Percentiles rank a stretch among this genome's conserved stretches.
These are phyloP conservation scores for Fusarium guadeloupense DNA, from an alignment of 2,329 filamentous ascomycete species.

Conservation along the genomic window DNA sequence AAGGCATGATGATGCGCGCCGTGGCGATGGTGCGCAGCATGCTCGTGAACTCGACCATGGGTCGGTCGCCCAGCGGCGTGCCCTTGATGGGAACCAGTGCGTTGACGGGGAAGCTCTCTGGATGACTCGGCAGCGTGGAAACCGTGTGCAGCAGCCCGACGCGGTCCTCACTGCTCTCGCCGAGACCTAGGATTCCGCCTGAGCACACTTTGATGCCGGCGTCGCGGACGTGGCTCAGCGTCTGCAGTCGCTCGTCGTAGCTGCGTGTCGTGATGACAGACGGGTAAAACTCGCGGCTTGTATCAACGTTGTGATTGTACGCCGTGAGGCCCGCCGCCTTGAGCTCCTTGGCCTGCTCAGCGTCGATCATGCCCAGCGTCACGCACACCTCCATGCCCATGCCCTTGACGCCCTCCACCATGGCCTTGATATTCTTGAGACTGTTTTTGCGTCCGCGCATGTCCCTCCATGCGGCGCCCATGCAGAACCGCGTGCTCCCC, in stretches of 20 bases:
- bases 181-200: slow-evolving; percentile 86
- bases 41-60: slow-evolving; percentile 78
- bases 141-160: slow-evolving; percentile 86
- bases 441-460: slow-evolving; percentile 90
- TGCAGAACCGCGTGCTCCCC: slow-evolving; percentile 91
- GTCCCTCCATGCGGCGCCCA: slow-evolving; percentile 93
- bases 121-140: slow-evolving; percentile 80
- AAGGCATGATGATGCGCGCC: slow-evolving; percentile 82
- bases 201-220: slow-evolving; percentile 92
- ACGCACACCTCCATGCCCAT: slow-evolving; percentile 93
- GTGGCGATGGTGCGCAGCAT: slow-evolving; percentile 86
- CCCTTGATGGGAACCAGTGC: slow-evolving; percentile 91
- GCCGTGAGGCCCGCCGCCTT: slow-evolving; percentile 86
- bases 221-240: slow-evolving; percentile 80
- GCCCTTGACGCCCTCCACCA: slow-evolving; percentile 82
- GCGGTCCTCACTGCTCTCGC: slow-evolving; percentile 81
- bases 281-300: slow-evolving; percentile 87
- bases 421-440: slow-evolving; percentile 83
- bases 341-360: slow-evolving; percentile 80
- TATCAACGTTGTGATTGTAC: slow-evolving; percentile 96
- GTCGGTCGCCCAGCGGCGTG: slow-evolving; percentile 80
- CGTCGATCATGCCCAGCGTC: slow-evolving; percentile 93
- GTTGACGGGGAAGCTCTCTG: slow-evolving; percentile 92
- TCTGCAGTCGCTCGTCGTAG: slow-evolving; percentile 87
- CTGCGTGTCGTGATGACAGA: slow-evolving; percentile 84